These are phyloP conservation scores for Eutrema yunnanense DNA, from an alignment of 345 rosid species.

Conservation along the genomic window DNA sequence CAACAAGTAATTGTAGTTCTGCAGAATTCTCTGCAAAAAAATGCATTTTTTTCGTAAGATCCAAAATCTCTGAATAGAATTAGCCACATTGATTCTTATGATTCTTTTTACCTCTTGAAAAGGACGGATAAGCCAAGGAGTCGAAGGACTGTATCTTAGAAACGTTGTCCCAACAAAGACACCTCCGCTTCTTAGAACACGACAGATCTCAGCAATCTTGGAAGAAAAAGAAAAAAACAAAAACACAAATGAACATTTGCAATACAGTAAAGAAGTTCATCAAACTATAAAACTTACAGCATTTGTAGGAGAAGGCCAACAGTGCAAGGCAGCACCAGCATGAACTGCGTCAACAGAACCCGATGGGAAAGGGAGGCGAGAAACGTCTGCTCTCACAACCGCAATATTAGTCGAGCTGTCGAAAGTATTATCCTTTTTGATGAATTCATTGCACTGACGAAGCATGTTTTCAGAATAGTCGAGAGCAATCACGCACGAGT, in stretches of 20 bases:
- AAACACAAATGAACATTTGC: background rate
- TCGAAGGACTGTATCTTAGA: conserved; percentile 58
- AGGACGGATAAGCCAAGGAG: conserved; percentile 46
- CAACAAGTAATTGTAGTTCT: conserved; percentile 46
- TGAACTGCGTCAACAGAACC: conserved; percentile 86
- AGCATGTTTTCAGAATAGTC: conserved; percentile 98
- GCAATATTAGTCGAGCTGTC: conserved; percentile 59
- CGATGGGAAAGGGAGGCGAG: conserved; percentile 81
- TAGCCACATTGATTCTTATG: background rate
- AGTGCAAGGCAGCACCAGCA: conserved; percentile 94
- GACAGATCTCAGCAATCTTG: conserved; percentile 82
- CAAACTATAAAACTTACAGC: conserved; percentile 44
- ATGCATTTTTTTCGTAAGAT: background rate
- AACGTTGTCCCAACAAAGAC: conserved; percentile 90
- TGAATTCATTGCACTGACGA: conserved; percentile 81
- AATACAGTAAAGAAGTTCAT: background rate
- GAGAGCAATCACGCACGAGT: conserved; percentile 78
- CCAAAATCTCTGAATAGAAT: background rate
- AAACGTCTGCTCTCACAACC: conserved; percentile 88
- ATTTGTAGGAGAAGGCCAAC: conserved; percentile 96
- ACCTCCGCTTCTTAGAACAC: conserved; percentile 75
- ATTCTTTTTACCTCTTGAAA: conserved; percentile 52
- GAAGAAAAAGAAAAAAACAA: background rate
- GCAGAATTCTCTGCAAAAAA: conserved; percentile 45
- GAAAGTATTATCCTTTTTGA: conserved; percentile 51